phyloP scores from a whole-genome alignment of 2,329 filamentous ascomycete species.

The Biscogniauxia marginata region DNA sequence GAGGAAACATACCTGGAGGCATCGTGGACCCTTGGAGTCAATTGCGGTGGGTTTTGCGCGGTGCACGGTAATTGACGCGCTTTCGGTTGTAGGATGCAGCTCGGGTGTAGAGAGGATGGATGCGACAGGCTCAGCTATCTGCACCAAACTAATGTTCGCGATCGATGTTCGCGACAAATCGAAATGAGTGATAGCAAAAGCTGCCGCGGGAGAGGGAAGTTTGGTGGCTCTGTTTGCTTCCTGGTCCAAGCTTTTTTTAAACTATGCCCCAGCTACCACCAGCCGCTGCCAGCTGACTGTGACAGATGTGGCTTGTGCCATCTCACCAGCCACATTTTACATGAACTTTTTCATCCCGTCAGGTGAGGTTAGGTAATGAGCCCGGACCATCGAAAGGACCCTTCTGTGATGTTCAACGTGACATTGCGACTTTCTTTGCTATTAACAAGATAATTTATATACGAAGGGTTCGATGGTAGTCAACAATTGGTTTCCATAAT shows the following conservation, averaged over 20 bases:
- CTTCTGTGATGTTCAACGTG: no score
- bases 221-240: not conserved
- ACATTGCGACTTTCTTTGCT: no score
- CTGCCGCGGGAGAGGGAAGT: not conserved
- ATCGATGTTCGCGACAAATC: not conserved
- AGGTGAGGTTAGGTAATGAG: no score
- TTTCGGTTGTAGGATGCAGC: not conserved
- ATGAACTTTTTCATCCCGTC: not conserved
- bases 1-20: conserved; percentile 21
- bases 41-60: no score
- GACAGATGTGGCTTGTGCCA: not conserved
- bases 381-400: no score
- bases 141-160: not conserved
- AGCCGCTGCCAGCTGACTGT: not conserved
- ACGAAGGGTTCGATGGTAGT: no score
- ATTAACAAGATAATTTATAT: no score
- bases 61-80: not conserved
- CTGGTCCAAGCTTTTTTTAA: not conserved
- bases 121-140: not conserved
- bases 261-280: not conserved
- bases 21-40: conserved; percentile 8
- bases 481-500: no score
- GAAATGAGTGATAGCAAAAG: not conserved
- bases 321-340: not conserved
- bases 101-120: not conserved